phyloP scores from a whole-genome alignment of 169 alveolate species.

The Cryptosporidium viatorum region DNA sequence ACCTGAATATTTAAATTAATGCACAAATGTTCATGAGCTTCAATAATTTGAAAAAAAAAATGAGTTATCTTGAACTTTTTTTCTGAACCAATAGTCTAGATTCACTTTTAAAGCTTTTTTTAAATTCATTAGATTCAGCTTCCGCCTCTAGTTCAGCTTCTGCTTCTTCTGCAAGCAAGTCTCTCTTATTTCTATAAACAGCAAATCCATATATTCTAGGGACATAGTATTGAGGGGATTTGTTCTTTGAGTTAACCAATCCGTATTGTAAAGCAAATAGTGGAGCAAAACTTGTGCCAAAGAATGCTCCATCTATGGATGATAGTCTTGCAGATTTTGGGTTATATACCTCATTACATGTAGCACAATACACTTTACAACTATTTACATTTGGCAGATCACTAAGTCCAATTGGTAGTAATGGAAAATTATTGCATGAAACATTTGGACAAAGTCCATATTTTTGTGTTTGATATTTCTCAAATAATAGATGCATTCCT shows the following conservation, averaged over 20 bases:
- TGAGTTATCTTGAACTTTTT: neutral
- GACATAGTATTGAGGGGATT: slow-evolving; percentile 38
- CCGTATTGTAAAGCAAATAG: slow-evolving; percentile 80
- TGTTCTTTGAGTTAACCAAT: slow-evolving; percentile 12
- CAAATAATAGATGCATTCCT: slow-evolving; percentile 91
- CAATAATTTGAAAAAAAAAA: too few species aligned
- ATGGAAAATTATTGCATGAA: slow-evolving; percentile 87
- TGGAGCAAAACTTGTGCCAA: slow-evolving; percentile 92
- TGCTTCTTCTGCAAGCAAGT: slow-evolving; percentile 45
- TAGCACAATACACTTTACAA: slow-evolving; percentile 92
- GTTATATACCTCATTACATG: slow-evolving; percentile 88
- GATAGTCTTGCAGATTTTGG: slow-evolving; percentile 84
- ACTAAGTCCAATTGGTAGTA: slow-evolving; percentile 91
- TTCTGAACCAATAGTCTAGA: neutral
- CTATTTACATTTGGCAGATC: slow-evolving; percentile 88
- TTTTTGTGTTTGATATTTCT: slow-evolving; percentile 86
- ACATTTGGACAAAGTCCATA: slow-evolving; percentile 91
- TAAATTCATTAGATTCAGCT: neutral
- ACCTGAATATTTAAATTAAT: neutral
- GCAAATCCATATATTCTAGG: slow-evolving; percentile 75
- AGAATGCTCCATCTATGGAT: slow-evolving; percentile 92
- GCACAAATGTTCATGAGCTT: neutral
- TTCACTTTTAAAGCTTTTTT: neutral
- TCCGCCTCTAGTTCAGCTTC: slow-evolving; percentile 19
- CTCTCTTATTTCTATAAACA: slow-evolving; percentile 70